Evolutionary conservation across 768 basidiomycete species (phyloP), one percentile per base, ranked within the genome.

Genomic region (Rhodotorula babjevae): DNA sequence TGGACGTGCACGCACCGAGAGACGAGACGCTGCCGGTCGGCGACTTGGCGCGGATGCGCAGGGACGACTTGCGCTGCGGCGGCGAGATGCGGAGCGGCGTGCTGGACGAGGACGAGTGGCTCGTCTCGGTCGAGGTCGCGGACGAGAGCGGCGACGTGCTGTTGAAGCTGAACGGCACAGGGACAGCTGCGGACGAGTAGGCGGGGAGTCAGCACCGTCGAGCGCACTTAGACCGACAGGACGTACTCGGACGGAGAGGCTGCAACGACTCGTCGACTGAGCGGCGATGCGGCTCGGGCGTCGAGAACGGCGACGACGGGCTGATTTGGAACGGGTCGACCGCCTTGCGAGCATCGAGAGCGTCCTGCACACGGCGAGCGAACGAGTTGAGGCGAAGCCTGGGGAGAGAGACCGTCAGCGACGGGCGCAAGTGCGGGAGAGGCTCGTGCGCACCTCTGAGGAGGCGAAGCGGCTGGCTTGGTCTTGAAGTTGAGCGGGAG

Each of bases 331-430:
- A 55, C 16, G 64, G 52, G 52, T 60, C 58, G 61, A 25, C 59
- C 5, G 9, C 19, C 47, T 62, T 65, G n/a, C 52, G 56, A 0
- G 63, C 33, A 1, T 72, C 68, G 46, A 75, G 52, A 31, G 69
- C 61, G 47, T 66, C 65, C 47, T 61, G 61, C 7, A 72, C 53
- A 14, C 64, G 64, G 2, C 55, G 47, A 0, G 68, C 63, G 62
- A 72, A 69, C 3, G 67, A 57, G 12, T 31, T 64, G n/a, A 75
- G 63, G 8, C 71, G 71, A 10, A 46, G 44, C 23, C 71, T 69
- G 63, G 18, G 0, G n/a, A 16, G 27, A 52, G 31, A 27, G 40
- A 16, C 14, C 44, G 31, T 16, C 53, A 52, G 9, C 21, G 29
- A 27, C 36, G 27, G n/a, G n/a, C n/a, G n/a, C n/a, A n/a, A n/a